Evolutionary conservation across 805 yeast genomes (phyloP), one percentile per base, ranked within the genome.

Genomic region (Kodamaea nitidulidarum): DNA sequence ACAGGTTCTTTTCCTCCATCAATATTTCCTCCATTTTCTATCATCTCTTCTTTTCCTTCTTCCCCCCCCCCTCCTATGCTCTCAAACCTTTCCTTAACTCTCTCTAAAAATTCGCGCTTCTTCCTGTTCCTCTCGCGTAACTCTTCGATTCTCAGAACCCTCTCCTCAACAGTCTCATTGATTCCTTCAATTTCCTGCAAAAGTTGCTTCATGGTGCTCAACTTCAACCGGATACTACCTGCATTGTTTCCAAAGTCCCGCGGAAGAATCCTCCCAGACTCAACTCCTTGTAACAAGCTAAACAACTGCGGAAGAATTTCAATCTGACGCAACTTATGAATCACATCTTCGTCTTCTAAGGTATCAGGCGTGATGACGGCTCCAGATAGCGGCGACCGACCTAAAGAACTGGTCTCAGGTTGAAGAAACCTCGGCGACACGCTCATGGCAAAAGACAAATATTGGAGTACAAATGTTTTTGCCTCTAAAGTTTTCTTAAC

Each of bases 121-220:
- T 46, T 55, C 28, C 38, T 45, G 40, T 63, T 68, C 32, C 67
- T 53, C 22, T 47, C 52, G 25, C 52, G 54, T 39, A 70, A 49
- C n/a, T 48, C 50, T 30, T 55, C 62, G 34, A 72, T 63, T 25
- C 56, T 53, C 17, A 41, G 42, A 28, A 61, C 47, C 29, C 70
- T 46, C 12, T 58, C 63, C 30, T 63, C 70, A 11, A 67, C 61
- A 1, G 71, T 59, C 43, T 70, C 74, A 25, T 67, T 57, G 32
- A 72, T 56, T 1, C 75, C 78, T 33, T 71, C 75, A 8, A 73
- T 60, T 24, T 58, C 61, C 40, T 61, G 61, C n/a, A 73, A 47
- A 7, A 58, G 47, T 37, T 50, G 59, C 33, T 66, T 56, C 24
- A 70, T 53, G 35, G 51, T 62, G 36, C 53, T 54, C 18, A 73